Evolutionary conservation across 192 early-diverging fungal species (phyloP), one percentile per base, ranked within the genome.

Genomic region (Backusella tarrabulga): DNA sequence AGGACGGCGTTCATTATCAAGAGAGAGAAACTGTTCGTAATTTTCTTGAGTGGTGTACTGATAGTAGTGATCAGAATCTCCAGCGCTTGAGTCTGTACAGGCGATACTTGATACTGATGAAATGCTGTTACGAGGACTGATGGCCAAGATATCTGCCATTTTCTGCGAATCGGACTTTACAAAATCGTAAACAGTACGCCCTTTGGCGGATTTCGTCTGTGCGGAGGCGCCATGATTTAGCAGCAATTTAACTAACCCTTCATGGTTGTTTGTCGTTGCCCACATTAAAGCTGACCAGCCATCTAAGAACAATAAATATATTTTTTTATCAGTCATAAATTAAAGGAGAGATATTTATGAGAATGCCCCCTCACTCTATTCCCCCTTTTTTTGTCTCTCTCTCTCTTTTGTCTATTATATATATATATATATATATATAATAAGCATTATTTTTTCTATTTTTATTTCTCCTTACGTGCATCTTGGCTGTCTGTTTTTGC

Each of bases 211-310:
- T 83, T 91, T 90, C 32, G 90, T 83, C 14, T 87, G 81, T 1
- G 92, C 82, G 35, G 88, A 87, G 15, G 95, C 97, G 29, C 95
- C 95, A 60, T 88, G 77, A 68, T 94, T 92, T 68, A 98, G 77
- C 46, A 98, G 86, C 15, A 93, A 80, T 73, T 88, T 87, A 21
- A 95, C 92, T 54, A 95, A 81, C 11, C 89, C 84, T 73, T 92
- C 87, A 82, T 95, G 90, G 77, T 93, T 92, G 77, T 93, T 93
- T 71, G 92, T 91, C n/a, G 93, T 91, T 4, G 95, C 95, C 96
- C 96, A 98, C 87, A 95, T 94, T 26, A 98, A 87, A 19, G 95
- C 91, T 6, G 95, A 94, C 95, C 95, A 98, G 21, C 93, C 92
- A 78, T 90, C 91, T 90, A 46, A 19, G 29, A 72, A 72, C 2